These are phyloP conservation scores for Cystobasidium pallidum DNA, from an alignment of 1,284 basidiomycete species.

Conservation along the genomic window DNA sequence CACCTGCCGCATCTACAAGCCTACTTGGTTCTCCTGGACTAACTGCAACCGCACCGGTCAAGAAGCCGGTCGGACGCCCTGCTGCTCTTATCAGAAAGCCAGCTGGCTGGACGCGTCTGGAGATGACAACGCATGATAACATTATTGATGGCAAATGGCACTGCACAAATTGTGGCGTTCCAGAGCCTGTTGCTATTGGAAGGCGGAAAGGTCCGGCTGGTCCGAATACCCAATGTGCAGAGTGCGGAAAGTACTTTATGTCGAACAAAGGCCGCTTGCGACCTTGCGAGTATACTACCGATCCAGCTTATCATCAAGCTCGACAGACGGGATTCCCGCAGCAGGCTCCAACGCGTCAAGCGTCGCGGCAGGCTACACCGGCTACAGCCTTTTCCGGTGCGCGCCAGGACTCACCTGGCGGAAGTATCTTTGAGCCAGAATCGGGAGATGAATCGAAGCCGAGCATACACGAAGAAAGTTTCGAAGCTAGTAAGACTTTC, in stretches of 20 bases:
- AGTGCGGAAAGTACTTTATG: slow-evolving; percentile 87
- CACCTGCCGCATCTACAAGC: slow-evolving; percentile 2
- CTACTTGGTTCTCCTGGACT: slow-evolving; percentile 27
- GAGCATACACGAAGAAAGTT: slow-evolving; percentile 17
- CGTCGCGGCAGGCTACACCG: slow-evolving; percentile 16
- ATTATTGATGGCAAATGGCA: slow-evolving; percentile 84
- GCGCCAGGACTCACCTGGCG: slow-evolving; percentile 30
- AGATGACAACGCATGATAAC: slow-evolving; percentile 64
- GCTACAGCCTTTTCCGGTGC: background rate
- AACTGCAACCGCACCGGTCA: background rate
- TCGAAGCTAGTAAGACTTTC: slow-evolving; percentile 8
- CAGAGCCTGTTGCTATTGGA: slow-evolving; percentile 79
- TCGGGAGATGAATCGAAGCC: slow-evolving; percentile 37
- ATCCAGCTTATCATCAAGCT: slow-evolving; percentile 46
- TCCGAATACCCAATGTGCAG: slow-evolving; percentile 86
- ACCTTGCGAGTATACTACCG: slow-evolving; percentile 72
- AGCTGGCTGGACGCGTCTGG: slow-evolving; percentile 33
- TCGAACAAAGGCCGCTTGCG: slow-evolving; percentile 68
- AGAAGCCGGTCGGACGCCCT: slow-evolving; percentile 22
- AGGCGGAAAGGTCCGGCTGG: slow-evolving; percentile 84
- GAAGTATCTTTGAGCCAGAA: slow-evolving; percentile 30
- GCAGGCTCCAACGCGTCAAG: background rate
- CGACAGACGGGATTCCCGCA: background rate
- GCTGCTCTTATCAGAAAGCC: slow-evolving; percentile 28
- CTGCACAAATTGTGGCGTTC: slow-evolving; percentile 80